Evolutionary conservation across 2,329 filamentous ascomycete species (phyloP), one percentile per base, ranked within the genome.

Genomic region (Huntiella savannae): DNA sequence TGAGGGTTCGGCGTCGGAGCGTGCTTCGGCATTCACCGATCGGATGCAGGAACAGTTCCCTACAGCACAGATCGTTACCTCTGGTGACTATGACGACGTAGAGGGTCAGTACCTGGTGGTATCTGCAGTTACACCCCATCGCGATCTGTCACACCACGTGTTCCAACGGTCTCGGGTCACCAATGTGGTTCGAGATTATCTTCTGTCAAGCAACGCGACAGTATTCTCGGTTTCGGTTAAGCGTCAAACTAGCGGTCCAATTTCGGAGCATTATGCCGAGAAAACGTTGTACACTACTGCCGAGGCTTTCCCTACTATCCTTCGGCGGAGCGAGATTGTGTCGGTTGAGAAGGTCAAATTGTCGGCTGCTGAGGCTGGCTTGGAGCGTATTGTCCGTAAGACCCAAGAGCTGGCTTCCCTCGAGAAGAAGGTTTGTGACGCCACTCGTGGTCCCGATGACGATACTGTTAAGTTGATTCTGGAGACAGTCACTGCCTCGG

Each of bases 41-140:
- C 80, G 84, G 43, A 84, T 96, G 74, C 87, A 92, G 57, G 81
- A 87, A 59, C 79, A 92, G 55, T 85, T 93, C 57, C 88, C 87
- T 3, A 68, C 80, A 2, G 87, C 88, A 3, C 82, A 91, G 55
- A 79, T 95, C 49, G 67, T 92, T 37, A 77, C 76, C 3, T 70
- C 71, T 28, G 74, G 75, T 5, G 68, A 76, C 44, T 69, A 78
- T 8, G 81, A 87, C 50, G 83, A 91, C 54, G 73, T 88, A 1
- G 88, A 96, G 61, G 88, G 88, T 10, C 88, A 96, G 55, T 95
- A 83, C 61, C 59, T 96, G 45, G 77, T 91, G 46, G 76, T 96
- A 48, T 88, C 76, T 34, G 70, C 82, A 5, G 74, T 96, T 45
- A 85, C 75, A 45, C 77, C 84, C 2, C 80, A 94, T 60, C 83